Base-by-base conservation (phyloP, 2,329 filamentous ascomycete species). In the Fusarium luffae region DNA sequence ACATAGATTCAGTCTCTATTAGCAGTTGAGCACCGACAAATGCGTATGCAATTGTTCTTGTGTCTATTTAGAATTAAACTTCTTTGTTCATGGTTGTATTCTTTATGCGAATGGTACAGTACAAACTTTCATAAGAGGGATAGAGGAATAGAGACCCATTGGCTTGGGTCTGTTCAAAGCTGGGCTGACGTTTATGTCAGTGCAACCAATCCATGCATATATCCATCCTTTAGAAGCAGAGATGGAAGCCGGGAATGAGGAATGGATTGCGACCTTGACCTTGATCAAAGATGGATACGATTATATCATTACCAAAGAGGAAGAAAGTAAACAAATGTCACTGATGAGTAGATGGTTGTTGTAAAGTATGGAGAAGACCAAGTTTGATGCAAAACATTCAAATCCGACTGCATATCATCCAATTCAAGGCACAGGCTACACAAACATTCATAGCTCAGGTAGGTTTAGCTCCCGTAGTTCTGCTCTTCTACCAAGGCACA, bases 41-140 rank as follows among this genome's bases (percentile, higher is more conserved):
- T 40, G 19, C 19, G 41, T 65, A 37, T 37, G 18, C 10, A 44
- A 58, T 67, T 66, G 37, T 46, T 46, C 25, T 28, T 27, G 49
- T 66, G 37, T 37, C 62, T 59, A 32, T 25, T 13, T 19, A 51
- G 49, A 42, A 52, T 27, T 52, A 27, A 14, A 42, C 34, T 42
- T 52, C 14, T 37, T 37, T 52, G 49, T 30, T 49, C 54, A 30
- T 27, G 44, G 57, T 66, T 42, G 61, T 65, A 59, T 60, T 66
- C 63, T 46, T 75, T 75, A 75, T 75, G 72, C 73, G 71, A 69
- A 70, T 56, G 34, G 60, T 63, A 65, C 10, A 59, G 60, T 54
- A 59, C 14, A 28, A 28, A 54, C 47, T 44, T 59, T 27, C 14
- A 28, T 28, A 42, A 52, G 23, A 23, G 23, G 27, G n/a, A 52